Conservation (phyloP, 495 filamentous ascomycete genomes). For the Talaromyces ruber region DNA sequence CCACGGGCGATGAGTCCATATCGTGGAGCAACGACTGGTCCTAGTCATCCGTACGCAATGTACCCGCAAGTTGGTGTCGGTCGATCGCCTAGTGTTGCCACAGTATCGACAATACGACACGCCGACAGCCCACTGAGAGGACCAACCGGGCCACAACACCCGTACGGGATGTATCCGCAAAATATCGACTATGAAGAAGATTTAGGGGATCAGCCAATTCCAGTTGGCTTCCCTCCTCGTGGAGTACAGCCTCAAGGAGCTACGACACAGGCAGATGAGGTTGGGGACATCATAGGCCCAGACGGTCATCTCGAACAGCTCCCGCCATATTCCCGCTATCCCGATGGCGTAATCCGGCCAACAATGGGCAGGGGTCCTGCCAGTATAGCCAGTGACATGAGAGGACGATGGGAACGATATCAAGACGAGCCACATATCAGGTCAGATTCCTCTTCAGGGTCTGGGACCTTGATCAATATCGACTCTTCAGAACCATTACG, state of each 20-base stretch:
- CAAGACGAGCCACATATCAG: conserved; percentile 17
- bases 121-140: conserved; percentile 53
- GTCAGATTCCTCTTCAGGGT: conserved; percentile 41
- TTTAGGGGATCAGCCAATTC: conserved; percentile 41
- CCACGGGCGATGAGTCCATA: conserved; percentile 43
- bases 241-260: conserved; percentile 57
- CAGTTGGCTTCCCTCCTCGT: conserved; percentile 67
- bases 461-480: conserved; percentile 18
- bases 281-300: conserved; percentile 77
- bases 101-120: conserved; percentile 49
- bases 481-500: conserved; percentile 1
- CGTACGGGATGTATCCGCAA: conserved; percentile 80
- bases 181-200: conserved; percentile 51
- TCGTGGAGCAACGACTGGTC: conserved; percentile 44
- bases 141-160: conserved; percentile 68
- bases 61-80: conserved; percentile 45
- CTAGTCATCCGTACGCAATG: conserved; percentile 49
- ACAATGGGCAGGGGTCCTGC: background rate
- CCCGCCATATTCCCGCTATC: conserved; percentile 80
- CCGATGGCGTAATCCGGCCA: conserved; percentile 41
- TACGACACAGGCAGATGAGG: conserved; percentile 71
- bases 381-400: conserved; percentile 6
- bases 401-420: background rate
- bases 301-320: conserved; percentile 86
- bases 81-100: conserved; percentile 57